Conservation (phyloP, 2,329 filamentous ascomycete species). For the Colletotrichum tofieldiae region DNA sequence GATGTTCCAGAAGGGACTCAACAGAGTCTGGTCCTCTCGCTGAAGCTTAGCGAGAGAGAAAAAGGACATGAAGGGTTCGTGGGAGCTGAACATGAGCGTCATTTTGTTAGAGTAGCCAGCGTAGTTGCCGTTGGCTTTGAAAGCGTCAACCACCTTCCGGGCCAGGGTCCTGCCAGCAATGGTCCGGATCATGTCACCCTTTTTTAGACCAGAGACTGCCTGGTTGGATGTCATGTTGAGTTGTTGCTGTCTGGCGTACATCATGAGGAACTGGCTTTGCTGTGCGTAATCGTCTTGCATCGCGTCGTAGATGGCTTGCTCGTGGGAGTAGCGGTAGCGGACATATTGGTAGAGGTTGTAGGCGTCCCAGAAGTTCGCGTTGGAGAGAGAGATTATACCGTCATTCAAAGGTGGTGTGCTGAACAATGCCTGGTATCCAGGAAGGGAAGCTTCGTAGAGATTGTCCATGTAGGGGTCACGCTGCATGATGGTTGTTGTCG, state of each 20-base stretch:
- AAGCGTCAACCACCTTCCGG: constrained; percentile 58
- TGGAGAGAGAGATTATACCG: constrained; percentile 53
- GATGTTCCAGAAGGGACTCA: constrained; percentile 53
- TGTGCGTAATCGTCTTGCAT: constrained; percentile 55
- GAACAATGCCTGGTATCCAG: constrained; percentile 63
- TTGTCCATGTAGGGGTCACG: constrained; percentile 46
- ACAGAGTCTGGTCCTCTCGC: constrained; percentile 66
- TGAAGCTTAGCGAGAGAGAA: constrained; percentile 65
- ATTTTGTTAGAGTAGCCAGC: constrained; percentile 62
- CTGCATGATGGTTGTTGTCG: constrained; percentile 48
- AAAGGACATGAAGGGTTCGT: constrained; percentile 70
- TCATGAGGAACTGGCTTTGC: constrained; percentile 67
- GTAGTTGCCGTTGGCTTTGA: constrained; percentile 60
- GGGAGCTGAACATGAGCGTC: constrained; percentile 68
- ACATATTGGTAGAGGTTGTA: constrained; percentile 70
- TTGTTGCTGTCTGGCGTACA: constrained; percentile 79
- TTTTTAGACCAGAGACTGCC: constrained; percentile 66
- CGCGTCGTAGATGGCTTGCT: constrained; percentile 57
- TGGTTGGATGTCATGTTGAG: constrained; percentile 70
- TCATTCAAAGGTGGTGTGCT: constrained; percentile 52
- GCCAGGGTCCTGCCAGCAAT: constrained; percentile 70
- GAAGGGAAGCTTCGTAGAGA: constrained; percentile 49
- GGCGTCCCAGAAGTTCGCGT: constrained; percentile 64
- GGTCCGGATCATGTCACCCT: constrained; percentile 61
- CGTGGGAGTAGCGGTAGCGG: constrained; percentile 68